Evolutionary conservation across 208 protist species (phyloP).

Genomic region (Trichomonas gallinae): DNA sequence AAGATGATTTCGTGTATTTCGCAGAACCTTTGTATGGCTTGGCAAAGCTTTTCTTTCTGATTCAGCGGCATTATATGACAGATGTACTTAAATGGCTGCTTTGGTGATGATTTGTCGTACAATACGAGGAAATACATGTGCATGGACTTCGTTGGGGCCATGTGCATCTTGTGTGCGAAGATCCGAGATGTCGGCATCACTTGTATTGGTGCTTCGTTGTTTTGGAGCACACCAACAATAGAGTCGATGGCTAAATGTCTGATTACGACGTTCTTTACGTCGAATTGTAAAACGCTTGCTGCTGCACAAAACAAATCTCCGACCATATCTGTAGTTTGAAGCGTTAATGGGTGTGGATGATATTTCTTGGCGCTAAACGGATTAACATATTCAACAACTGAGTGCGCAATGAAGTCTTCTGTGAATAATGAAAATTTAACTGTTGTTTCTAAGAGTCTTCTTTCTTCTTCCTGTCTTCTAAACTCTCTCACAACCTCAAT

Average conservation of each 20-base stretch:
- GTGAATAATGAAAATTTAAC: neutral
- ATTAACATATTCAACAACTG: neutral
- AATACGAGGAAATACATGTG: neutral
- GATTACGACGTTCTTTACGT: neutral
- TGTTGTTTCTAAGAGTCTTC: neutral
- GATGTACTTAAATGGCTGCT: neutral
- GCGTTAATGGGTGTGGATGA: neutral
- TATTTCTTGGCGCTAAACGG: neutral
- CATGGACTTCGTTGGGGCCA: neutral
- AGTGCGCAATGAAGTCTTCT: neutral
- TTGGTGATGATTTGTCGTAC: neutral
- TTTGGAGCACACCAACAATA: neutral
- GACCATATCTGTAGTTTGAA: neutral
- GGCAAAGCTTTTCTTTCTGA: neutral
- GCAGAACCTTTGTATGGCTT: neutral
- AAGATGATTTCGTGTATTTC: neutral
- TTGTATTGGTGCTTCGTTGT: neutral
- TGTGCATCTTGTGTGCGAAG: neutral
- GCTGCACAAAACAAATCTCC: neutral
- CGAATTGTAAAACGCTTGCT: neutral
- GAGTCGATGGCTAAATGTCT: neutral
- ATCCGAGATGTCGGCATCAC: neutral
- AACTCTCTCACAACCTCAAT: neutral
- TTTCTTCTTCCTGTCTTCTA: neutral
- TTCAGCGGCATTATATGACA: neutral